These are phyloP conservation scores for Fraxinus sp. DNA, from an alignment of 305 asterid species.

Conservation along the genomic window DNA sequence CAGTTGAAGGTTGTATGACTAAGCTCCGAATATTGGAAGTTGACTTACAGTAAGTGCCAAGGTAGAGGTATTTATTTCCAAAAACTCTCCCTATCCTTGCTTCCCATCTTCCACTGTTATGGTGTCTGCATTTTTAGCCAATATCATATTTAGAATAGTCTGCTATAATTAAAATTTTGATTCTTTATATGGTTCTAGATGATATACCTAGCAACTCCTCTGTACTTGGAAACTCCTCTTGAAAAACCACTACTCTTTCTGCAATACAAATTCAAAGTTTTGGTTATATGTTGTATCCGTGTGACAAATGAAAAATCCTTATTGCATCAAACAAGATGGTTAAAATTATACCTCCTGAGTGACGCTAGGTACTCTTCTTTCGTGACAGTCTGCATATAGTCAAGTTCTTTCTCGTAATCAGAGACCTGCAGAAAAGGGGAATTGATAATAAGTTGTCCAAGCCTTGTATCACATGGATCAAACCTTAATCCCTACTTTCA, in stretches of 20 bases:
- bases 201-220: conserved; percentile 85
- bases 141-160: conserved; percentile 15
- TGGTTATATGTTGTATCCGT: not conserved
- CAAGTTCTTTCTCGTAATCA: conserved; percentile 65
- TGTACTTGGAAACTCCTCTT: conserved; percentile 81
- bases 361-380: conserved; percentile 83
- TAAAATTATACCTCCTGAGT: conserved; percentile 50
- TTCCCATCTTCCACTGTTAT: conserved; percentile 87
- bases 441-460: conserved; percentile 8
- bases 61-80: conserved; percentile 82
- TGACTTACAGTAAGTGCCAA: conserved; percentile 77
- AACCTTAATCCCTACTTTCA: not conserved
- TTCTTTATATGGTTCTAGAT: not conserved
- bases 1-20: not conserved
- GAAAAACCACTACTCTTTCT: conserved; percentile 79
- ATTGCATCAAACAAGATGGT: not conserved
- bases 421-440: conserved; percentile 40
- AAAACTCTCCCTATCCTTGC: conserved; percentile 81
- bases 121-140: conserved; percentile 54
- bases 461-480: too few species aligned
- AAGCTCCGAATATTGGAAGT: not conserved
- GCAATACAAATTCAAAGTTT: not conserved
- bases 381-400: conserved; percentile 61
- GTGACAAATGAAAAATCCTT: not conserved
- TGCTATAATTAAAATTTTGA: not conserved